These are phyloP conservation scores for Trichocomaceae sp. DNA, from an alignment of 2,329 filamentous ascomycete species.

Conservation along the genomic window DNA sequence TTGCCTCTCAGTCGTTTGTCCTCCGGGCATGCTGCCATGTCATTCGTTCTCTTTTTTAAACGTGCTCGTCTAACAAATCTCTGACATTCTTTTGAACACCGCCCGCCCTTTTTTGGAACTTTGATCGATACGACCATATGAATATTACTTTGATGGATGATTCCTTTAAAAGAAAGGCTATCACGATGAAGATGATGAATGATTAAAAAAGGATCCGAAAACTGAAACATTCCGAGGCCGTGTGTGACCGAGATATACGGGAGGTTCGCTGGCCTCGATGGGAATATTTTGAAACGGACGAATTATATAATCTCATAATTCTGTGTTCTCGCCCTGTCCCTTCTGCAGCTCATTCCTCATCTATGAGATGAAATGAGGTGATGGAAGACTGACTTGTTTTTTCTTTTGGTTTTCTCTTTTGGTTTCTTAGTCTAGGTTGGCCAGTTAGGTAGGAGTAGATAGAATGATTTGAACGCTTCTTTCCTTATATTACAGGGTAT, in stretches of 20 bases:
- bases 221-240: too few species aligned
- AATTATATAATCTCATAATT: background rate
- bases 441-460: background rate
- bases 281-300: background rate
- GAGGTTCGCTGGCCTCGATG: background rate
- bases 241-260: background rate
- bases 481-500: background rate
- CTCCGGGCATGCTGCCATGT: slow-evolving; percentile 4
- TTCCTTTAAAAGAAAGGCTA: background rate
- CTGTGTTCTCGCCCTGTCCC: background rate
- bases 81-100: background rate
- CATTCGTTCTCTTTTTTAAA: background rate
- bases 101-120: background rate
- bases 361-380: background rate
- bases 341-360: background rate
- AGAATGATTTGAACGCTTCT: background rate
- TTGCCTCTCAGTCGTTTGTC: background rate
- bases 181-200: background rate
- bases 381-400: background rate
- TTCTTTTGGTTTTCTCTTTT: background rate
- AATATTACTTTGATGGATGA: background rate
- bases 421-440: background rate
- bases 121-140: background rate
- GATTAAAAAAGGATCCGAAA: background rate
- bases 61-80: background rate